Conservation (phyloP, 1,284 basidiomycete species). For the Marasmius oreades region DNA sequence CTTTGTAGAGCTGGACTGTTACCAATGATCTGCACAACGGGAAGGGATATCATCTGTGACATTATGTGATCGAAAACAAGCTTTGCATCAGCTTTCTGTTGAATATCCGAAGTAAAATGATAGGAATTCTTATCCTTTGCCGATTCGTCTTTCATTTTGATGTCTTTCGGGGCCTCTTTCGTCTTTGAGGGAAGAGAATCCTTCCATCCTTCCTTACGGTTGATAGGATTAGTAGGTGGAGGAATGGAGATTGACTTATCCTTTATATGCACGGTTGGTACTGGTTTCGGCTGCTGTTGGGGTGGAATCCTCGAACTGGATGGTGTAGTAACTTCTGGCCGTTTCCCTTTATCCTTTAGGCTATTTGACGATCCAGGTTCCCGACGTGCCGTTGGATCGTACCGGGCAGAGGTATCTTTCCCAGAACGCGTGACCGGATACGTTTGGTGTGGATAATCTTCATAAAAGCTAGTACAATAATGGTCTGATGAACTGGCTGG, state of each 20-base stretch:
- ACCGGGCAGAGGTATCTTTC: neutral
- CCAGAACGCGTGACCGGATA: neutral
- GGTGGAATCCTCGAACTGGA: too few relatives aligned
- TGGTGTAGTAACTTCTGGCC: neutral
- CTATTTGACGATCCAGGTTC: neutral
- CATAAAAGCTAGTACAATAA: too few relatives aligned
- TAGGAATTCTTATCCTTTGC: neutral
- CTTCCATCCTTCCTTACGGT: constrained; percentile 8
- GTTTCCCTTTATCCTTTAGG: neutral
- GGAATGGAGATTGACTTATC: neutral
- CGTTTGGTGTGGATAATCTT: too few relatives aligned
- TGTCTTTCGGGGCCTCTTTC: neutral
- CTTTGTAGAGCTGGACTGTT: constrained; percentile 4
- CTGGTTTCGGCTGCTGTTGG: neutral
- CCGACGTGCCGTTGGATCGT: neutral
- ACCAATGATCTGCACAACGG: constrained; percentile 1
- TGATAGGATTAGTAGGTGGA: constrained; percentile 7
- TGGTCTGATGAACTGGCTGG: too few relatives aligned
- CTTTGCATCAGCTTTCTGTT: neutral
- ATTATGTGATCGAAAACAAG: neutral
- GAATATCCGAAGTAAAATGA: constrained; percentile 7
- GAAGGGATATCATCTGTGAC: neutral
- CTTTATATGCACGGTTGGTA: neutral
- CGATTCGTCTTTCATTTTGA: constrained; percentile 2
- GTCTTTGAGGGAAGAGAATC: neutral